Percentiles rank a stretch among this genome's conserved stretches.
These are phyloP conservation scores for Pistacia vera DNA, from an alignment of 345 rosid species.

Conservation along the genomic window DNA sequence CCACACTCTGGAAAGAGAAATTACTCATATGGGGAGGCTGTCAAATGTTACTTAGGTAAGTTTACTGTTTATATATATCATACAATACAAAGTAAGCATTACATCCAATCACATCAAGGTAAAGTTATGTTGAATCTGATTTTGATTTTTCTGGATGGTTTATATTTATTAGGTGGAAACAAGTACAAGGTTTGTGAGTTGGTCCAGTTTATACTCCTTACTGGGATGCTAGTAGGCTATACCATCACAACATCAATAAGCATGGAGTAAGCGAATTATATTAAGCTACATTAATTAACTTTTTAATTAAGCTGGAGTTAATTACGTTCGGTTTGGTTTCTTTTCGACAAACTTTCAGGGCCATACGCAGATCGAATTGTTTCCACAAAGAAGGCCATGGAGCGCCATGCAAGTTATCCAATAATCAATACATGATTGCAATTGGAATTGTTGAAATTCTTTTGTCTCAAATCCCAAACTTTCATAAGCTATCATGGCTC, in stretches of 20 bases:
- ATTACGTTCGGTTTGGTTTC: not conserved
- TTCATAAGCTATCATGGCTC: constrained; percentile 57
- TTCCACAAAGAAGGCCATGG: constrained; percentile 49
- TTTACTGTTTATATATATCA: not conserved
- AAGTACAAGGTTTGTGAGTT: constrained; percentile 12
- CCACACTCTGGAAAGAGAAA: constrained; percentile 23
- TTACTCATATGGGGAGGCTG: constrained; percentile 12
- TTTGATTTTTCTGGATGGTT: not conserved
- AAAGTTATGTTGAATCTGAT: not conserved
- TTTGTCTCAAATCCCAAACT: constrained; percentile 52
- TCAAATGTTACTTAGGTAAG: constrained; percentile 15
- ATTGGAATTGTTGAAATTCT: constrained; percentile 48
- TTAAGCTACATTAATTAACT: too few species aligned
- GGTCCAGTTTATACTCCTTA: constrained; percentile 14
- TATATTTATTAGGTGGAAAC: constrained; percentile 8
- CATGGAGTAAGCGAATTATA: constrained; percentile 23
- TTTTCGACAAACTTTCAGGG: constrained; percentile 22
- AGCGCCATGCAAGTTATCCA: constrained; percentile 50
- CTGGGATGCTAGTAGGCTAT: constrained; percentile 9
- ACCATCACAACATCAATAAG: constrained; percentile 24
- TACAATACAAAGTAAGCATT: too few species aligned
- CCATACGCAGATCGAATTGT: constrained; percentile 60
- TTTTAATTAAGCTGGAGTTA: not conserved
- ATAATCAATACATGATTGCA: constrained; percentile 58
- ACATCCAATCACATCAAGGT: not conserved